A percentile compares a stretch with the other conserved stretches of the same genome.
phyloP scores from a whole-genome alignment of 2,329 filamentous ascomycete species.

The Colletotrichum graminicola region DNA sequence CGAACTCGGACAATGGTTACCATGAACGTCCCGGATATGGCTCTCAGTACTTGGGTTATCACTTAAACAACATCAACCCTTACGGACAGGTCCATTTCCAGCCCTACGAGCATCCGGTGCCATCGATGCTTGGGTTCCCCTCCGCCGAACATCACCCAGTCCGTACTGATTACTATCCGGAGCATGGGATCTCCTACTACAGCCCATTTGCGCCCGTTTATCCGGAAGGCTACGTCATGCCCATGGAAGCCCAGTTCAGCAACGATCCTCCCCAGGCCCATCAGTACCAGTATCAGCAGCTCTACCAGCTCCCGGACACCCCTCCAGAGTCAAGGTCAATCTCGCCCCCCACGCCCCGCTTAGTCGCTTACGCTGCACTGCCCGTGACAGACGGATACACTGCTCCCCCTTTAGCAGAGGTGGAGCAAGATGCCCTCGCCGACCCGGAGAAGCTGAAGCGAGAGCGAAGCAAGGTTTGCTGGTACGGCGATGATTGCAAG shows the following conservation, averaged over 20 bases:
- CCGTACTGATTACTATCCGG: background rate
- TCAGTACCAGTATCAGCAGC: background rate
- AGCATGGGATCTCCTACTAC: background rate
- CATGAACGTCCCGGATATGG: no score
- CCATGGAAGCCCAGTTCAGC: background rate
- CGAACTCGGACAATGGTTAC: background rate
- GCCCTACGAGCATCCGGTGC: background rate
- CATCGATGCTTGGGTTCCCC: background rate
- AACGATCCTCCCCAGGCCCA: background rate
- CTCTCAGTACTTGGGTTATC: background rate
- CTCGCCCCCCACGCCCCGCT: background rate
- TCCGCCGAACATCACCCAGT: background rate
- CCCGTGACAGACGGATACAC: background rate
- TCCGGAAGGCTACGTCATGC: background rate
- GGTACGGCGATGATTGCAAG: background rate
- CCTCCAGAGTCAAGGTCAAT: background rate
- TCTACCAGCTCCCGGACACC: background rate
- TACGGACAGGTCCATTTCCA: background rate
- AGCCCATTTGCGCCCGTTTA: no score
- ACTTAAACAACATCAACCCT: background rate
- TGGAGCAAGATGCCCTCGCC: background rate
- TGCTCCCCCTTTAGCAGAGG: background rate
- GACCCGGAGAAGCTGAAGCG: conserved; percentile 1
- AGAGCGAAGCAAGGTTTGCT: background rate
- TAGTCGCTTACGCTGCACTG: no score